Base-by-base conservation (phyloP, 2,329 filamentous ascomycete genomes). In the Pseudofabraea citricarpa region DNA sequence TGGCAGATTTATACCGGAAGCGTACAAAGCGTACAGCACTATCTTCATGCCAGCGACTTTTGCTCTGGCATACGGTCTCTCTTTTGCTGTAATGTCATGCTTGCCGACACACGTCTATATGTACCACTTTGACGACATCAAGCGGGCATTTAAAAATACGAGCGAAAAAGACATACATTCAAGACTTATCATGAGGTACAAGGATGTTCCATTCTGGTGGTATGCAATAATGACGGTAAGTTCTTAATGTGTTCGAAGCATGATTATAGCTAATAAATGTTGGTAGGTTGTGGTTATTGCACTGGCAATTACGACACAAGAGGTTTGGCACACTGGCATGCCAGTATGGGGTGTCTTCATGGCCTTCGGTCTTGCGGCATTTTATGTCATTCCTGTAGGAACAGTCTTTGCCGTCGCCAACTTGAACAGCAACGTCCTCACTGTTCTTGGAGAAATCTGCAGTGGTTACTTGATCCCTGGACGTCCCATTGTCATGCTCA, bases 401-500 rank as follows among this genome's bases (percentile, higher is more conserved):
- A 63, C 64, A 51, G 59, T 64, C 36, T 56, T 57, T 48, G 71
- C 69, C n/a, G 68, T 73, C 31, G 70, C 71, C 26, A 72, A 71
- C 54, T 62, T 67, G 46, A 66, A 69, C 51, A 69, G 67, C 36
- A 74, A 73, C 3, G 68, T 67, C 13, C 60, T 72, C 9, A 71
- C 71, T 47, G 67, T 72, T 41, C 59, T 73, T 26, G 68, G 68
- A 5, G 68, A 71, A 48, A 66, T 72, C 51, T 64, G 73, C 9
- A 61, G 65, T 26, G 70, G 71, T n/a, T 72, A 72, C 56, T 68
- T 62, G 57, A 43, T 64, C 61, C 47, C 47, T 15, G 84, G 83
- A 15, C 74, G 73, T 4, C 83, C 84, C 2, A 70, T 87, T 50
- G 81, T 81, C 35, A 83, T 86, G 76, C 87, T 87, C 81, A 74